Conservation (phyloP, 2,329 filamentous ascomycete genomes). For the Aspergillus ochraceus region DNA sequence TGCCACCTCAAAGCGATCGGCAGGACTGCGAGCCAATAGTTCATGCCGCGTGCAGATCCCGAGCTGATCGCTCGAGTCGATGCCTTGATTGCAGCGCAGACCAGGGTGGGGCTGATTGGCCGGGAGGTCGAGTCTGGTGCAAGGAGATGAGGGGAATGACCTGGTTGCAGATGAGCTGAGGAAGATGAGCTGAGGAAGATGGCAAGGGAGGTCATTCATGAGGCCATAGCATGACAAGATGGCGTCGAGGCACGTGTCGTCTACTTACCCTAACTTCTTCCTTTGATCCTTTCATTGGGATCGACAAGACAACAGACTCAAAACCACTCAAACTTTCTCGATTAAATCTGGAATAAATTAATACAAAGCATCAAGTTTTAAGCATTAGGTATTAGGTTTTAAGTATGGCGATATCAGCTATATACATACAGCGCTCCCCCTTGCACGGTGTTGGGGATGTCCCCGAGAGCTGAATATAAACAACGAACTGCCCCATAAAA, state of each 20-base stretch:
- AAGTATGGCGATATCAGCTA: neutral
- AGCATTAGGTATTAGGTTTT: neutral
- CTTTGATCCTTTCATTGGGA: neutral
- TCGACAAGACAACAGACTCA: neutral
- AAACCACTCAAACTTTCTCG: too few relatives aligned
- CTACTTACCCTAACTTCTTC: neutral
- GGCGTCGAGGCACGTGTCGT: neutral
- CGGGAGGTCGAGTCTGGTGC: neutral
- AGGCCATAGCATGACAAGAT: neutral
- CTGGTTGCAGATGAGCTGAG: neutral
- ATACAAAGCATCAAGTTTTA: too few relatives aligned
- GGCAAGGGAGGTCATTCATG: neutral
- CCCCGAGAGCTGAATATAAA: neutral
- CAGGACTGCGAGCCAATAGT: conserved; percentile 7
- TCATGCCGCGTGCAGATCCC: conserved; percentile 7
- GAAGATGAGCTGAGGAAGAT: neutral
- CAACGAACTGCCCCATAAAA: neutral
- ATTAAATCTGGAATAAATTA: too few relatives aligned
- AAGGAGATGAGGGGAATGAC: neutral
- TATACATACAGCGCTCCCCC: neutral
- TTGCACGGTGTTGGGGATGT: neutral
- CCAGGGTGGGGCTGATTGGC: neutral
- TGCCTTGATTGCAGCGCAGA: neutral
- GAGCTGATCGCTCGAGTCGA: neutral
- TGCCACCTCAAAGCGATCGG: conserved; percentile 4